Evolutionary conservation across 352 stramenopile species (phyloP), one percentile per base, ranked within the genome.

Genomic region (Pythium biforme): DNA sequence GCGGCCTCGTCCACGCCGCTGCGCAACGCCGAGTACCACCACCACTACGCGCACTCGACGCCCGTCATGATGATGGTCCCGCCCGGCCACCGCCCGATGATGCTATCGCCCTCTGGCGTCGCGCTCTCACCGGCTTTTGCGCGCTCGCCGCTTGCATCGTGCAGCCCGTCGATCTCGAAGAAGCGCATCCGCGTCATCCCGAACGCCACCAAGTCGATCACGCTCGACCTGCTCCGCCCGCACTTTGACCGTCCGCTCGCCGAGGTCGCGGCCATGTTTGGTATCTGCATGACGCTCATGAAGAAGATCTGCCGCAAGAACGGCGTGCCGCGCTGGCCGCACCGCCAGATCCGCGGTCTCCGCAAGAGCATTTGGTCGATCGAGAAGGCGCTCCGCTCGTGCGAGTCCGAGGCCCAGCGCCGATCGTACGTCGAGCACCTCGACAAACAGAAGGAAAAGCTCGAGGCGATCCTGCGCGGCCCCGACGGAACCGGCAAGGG

Each of bases 221-320:
- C 80, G 62, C 62, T 92, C 49, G 74, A 82, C 53, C 70, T 90
- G 68, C 66, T 91, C 10, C 82, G 79, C 4, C 82, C 80, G 15
- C 82, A 90, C 68, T 91, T 91, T 52, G 82, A 92, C 57, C 86
- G 85, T 66, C 83, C 83, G 50, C 70, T 92, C 50, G 80, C 78
- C 25, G 80, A 92, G 46, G 83, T 88, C 66, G 78, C 80, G 23
- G 76, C 70, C 48, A 79, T 90, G 66, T 90, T 92, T 45, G 78
- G 83, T 40, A 92, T 92, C 64, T 92, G 83, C 64, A 88, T 87
- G 81, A 92, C 83, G 58, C 69, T 92, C 45, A 90, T 92, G 83
- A 90, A 92, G 74, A 89, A 89, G 69, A 90, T 90, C 62, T 92
- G 83, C 73, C 79, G 83, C 53, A 88, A 89, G 64, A 89, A 89